Conservation (phyloP, 805 yeast species). For the Starmerella gropengiesseri region DNA sequence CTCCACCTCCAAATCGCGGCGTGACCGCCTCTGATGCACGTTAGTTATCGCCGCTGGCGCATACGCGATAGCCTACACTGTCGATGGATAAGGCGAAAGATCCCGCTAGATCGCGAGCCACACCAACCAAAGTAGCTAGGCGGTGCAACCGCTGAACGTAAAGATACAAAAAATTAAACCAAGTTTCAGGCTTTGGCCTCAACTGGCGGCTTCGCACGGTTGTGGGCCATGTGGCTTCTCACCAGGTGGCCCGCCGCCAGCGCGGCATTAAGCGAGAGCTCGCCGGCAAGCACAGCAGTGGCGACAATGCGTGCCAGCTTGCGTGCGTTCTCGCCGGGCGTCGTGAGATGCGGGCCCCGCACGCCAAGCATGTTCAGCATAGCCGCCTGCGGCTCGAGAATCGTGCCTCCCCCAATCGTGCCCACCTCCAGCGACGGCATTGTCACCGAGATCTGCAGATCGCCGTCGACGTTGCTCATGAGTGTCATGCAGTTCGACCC, state of each 20-base stretch:
- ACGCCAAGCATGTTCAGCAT: constrained; percentile 92
- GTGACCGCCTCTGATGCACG: too few relatives aligned
- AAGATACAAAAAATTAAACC: too few relatives aligned
- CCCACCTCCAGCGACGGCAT: constrained; percentile 99
- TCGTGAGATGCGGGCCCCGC: constrained; percentile 86
- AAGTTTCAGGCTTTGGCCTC: too few relatives aligned
- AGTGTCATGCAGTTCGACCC: constrained; percentile 94
- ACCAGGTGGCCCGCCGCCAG: constrained; percentile 98
- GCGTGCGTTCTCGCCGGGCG: constrained; percentile 90
- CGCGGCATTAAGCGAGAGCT: constrained; percentile 86
- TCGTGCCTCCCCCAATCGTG: constrained; percentile 98
- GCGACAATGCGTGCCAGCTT: constrained; percentile 89
- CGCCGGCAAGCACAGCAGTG: constrained; percentile 91
- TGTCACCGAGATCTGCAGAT: constrained; percentile 84
- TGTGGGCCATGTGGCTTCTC: constrained; percentile 93
- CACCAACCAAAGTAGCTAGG: too few relatives aligned
- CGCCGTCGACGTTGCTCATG: constrained; percentile 74
- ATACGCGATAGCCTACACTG: too few relatives aligned
- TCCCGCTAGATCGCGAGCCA: too few relatives aligned
- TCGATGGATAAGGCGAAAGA: too few relatives aligned
- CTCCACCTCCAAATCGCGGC: too few relatives aligned
- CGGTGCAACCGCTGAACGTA: too few relatives aligned
- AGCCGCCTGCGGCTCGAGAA: constrained; percentile 91
- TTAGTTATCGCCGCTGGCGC: too few relatives aligned
- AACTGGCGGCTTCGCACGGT: constrained; percentile 53